Conservation (phyloP, 257 asterid species). For the Salvia miltiorrhiza region DNA sequence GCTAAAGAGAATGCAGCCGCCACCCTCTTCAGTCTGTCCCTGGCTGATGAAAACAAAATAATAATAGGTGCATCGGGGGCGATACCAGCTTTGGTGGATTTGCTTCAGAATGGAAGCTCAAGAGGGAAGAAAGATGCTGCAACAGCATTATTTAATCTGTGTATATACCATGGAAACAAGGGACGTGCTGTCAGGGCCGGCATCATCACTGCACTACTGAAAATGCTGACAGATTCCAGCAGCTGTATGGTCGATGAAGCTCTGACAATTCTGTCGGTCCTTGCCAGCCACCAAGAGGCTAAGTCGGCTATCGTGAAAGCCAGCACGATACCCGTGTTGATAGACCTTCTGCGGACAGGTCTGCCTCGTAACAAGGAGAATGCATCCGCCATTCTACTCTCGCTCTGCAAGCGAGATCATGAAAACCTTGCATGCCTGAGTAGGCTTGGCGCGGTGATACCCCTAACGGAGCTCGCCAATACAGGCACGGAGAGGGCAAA, state of each 20-base stretch:
- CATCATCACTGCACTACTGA: slow-evolving; percentile 55
- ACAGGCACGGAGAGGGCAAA: slow-evolving; percentile 86
- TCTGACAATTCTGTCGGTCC: slow-evolving; percentile 85
- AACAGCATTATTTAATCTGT: slow-evolving; percentile 80
- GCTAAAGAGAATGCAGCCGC: slow-evolving; percentile 95
- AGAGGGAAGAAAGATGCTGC: slow-evolving; percentile 97
- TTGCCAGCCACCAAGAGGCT: slow-evolving; percentile 80
- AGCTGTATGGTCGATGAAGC: slow-evolving; percentile 82
- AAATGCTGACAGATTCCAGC: slow-evolving; percentile 75
- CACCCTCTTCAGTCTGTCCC: slow-evolving; percentile 78
- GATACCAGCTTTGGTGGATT: slow-evolving; percentile 75
- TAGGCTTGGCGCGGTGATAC: slow-evolving; percentile 73
- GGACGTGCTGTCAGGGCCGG: slow-evolving; percentile 93
- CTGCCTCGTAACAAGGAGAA: slow-evolving; percentile 73
- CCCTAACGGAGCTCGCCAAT: slow-evolving; percentile 60
- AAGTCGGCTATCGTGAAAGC: slow-evolving; percentile 70
- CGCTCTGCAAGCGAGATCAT: slow-evolving; percentile 70
- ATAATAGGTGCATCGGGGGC: slow-evolving; percentile 96
- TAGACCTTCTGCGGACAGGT: slow-evolving; percentile 68
- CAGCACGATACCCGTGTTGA: slow-evolving; percentile 65
- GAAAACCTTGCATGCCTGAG: slow-evolving; percentile 62
- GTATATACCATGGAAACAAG: slow-evolving; percentile 86
- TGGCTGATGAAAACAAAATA: slow-evolving; percentile 84
- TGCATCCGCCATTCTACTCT: slow-evolving; percentile 69
- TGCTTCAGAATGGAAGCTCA: slow-evolving; percentile 62